Evolutionary conservation across 129 eudicot genomes (phyloP).

Genomic region (Artemisia argyi): DNA sequence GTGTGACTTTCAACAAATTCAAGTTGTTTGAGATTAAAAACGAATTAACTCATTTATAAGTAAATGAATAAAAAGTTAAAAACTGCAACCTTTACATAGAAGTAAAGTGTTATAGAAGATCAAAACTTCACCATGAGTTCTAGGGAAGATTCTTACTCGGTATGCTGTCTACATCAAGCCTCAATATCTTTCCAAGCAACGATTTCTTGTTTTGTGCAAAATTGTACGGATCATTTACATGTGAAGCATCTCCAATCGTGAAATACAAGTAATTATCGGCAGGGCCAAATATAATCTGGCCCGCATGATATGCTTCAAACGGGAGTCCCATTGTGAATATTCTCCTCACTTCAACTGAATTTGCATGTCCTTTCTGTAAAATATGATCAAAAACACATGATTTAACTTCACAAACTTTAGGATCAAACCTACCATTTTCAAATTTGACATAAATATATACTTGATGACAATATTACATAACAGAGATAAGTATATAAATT

Average conservation of each 20-base stretch:
- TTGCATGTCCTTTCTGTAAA: constrained; percentile 52
- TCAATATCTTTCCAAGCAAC: constrained; percentile 82
- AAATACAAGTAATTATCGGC: constrained; percentile 73
- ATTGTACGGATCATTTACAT: constrained; percentile 60
- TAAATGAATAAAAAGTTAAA: too few species aligned
- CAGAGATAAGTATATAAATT: too few species aligned
- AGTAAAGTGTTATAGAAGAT: constrained; percentile 3
- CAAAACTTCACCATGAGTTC: neutral
- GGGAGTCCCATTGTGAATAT: constrained; percentile 88
- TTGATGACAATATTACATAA: too few species aligned
- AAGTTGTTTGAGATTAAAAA: too few species aligned
- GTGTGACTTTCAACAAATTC: too few species aligned
- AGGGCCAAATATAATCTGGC: constrained; percentile 84
- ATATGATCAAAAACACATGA: constrained; percentile 9
- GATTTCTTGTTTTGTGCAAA: constrained; percentile 88
- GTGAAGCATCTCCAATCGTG: constrained; percentile 82
- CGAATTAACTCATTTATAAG: neutral
- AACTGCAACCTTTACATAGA: neutral
- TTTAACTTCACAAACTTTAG: neutral
- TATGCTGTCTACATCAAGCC: constrained; percentile 65
- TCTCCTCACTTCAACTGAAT: constrained; percentile 75
- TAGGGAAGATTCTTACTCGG: constrained; percentile 55
- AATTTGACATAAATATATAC: too few species aligned
- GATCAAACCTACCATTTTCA: neutral
- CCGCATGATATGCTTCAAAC: constrained; percentile 66